Conservation (phyloP, 495 filamentous ascomycete species). For the Acidiella bohemica region DNA sequence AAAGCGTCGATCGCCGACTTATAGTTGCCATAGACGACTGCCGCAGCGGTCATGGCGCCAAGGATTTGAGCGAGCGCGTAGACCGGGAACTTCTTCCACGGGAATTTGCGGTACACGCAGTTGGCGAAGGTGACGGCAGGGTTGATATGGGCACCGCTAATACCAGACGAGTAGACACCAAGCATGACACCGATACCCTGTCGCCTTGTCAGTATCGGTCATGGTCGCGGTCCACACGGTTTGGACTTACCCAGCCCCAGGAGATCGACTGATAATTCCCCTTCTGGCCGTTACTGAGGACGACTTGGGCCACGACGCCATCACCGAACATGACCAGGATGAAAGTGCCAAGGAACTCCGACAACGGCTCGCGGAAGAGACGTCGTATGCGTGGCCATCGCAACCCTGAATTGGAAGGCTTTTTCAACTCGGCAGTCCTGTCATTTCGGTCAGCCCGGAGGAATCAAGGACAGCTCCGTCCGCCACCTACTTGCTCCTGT, state of each 20-base stretch:
- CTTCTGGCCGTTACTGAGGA: conserved; percentile 33
- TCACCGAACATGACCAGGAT: conserved; percentile 52
- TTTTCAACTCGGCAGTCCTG: conserved; percentile 12
- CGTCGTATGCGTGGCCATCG: conserved; percentile 38
- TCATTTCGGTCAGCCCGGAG: not conserved
- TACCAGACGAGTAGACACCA: conserved; percentile 47
- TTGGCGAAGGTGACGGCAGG: conserved; percentile 52
- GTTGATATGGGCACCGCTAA: conserved; percentile 50
- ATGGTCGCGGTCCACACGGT: too few relatives aligned
- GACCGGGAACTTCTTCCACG: conserved; percentile 38
- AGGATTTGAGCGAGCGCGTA: conserved; percentile 28
- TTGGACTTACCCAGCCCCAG: conserved; percentile 41
- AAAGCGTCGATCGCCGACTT: conserved; percentile 18
- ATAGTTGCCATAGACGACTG: conserved; percentile 28
- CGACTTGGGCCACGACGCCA: conserved; percentile 44
- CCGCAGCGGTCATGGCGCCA: conserved; percentile 25
- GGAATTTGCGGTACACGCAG: conserved; percentile 47
- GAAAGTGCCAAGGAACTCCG: conserved; percentile 53
- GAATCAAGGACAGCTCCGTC: not conserved
- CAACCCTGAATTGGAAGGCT: conserved; percentile 24
- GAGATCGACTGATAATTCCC: conserved; percentile 48
- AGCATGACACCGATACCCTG: conserved; percentile 48
- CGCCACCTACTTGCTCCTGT: conserved; percentile 5
- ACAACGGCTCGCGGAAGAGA: conserved; percentile 40
- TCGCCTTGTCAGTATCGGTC: too few relatives aligned